Percentiles rank a stretch among this genome's conserved stretches.
phyloP scores from a whole-genome alignment of 805 yeast genomes.

The Saccharomycopsis fodiens region DNA sequence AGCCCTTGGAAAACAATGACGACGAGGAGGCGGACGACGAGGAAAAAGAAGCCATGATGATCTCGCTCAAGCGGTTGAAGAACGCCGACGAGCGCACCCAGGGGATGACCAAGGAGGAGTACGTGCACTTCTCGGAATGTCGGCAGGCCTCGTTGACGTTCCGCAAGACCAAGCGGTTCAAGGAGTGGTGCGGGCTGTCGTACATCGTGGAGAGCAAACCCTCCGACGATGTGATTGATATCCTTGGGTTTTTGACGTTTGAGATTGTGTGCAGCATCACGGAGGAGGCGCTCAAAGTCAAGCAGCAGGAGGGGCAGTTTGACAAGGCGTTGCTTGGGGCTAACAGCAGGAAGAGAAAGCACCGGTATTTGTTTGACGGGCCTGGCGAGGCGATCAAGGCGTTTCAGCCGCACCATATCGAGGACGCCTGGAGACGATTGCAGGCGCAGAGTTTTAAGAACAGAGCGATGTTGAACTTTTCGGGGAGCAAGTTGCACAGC shows the following conservation, averaged over 20 bases:
- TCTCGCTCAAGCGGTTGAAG: conserved; percentile 81
- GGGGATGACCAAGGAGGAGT: conserved; percentile 93
- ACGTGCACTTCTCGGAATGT: conserved; percentile 98
- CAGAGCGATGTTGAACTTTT: conserved; percentile 48
- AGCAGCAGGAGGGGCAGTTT: conserved; percentile 54
- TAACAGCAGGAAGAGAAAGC: conserved; percentile 38
- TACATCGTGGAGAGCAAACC: conserved; percentile 84
- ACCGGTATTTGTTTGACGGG: conserved; percentile 66
- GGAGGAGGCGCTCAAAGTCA: conserved; percentile 80
- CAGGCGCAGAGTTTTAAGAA: conserved; percentile 43
- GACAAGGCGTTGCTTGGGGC: conserved; percentile 25
- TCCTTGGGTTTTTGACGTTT: conserved; percentile 88
- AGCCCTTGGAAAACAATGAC: conserved; percentile 65
- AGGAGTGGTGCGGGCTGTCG: conserved; percentile 92
- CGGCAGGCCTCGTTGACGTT: conserved; percentile 96
- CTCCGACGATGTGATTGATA: conserved; percentile 93
- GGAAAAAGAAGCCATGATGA: conserved; percentile 81
- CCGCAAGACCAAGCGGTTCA: conserved; percentile 85
- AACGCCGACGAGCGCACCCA: conserved; percentile 91
- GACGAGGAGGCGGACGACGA: conserved; percentile 76
- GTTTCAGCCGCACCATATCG: conserved; percentile 68
- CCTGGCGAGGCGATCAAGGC: conserved; percentile 83
- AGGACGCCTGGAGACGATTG: conserved; percentile 81
- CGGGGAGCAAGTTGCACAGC: conserved; percentile 41
- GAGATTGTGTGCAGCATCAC: conserved; percentile 94